Percentiles rank a stretch among this genome's conserved stretches.
These are phyloP conservation scores for Aspergillus ellipticus DNA, from an alignment of 495 filamentous ascomycete genomes.

Conservation along the genomic window DNA sequence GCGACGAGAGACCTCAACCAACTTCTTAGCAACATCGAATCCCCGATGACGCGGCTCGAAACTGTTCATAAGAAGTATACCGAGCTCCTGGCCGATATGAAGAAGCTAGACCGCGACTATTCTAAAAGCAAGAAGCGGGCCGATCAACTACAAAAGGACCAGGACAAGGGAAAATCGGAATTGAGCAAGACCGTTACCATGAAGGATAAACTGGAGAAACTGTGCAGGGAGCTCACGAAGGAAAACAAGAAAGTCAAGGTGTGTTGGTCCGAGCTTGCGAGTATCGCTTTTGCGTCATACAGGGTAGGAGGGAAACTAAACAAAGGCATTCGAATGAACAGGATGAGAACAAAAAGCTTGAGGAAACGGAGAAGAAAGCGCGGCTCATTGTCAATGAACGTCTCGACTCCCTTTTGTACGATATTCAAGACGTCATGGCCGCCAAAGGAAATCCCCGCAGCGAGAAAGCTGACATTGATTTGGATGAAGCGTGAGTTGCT, in stretches of 20 bases:
- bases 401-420: constrained; percentile 66
- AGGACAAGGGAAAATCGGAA: constrained; percentile 82
- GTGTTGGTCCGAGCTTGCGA: constrained; percentile 14
- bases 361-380: constrained; percentile 76
- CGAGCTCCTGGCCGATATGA: constrained; percentile 90
- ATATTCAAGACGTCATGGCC: constrained; percentile 77
- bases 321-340: constrained; percentile 29
- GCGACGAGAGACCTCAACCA: constrained; percentile 85
- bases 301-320: constrained; percentile 1
- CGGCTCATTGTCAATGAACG: constrained; percentile 81
- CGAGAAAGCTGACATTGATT: constrained; percentile 71
- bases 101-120: constrained; percentile 87
- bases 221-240: constrained; percentile 85
- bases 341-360: constrained; percentile 87
- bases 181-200: constrained; percentile 80
- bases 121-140: constrained; percentile 92
- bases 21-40: constrained; percentile 75
- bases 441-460: constrained; percentile 73
- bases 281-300: background rate
- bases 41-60: constrained; percentile 71
- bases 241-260: constrained; percentile 99
- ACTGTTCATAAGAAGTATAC: constrained; percentile 85
- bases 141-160: constrained; percentile 94
- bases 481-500: constrained; percentile 74
- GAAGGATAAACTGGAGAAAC: constrained; percentile 92